These are phyloP conservation scores for Fusarium sp. DNA, from an alignment of 2,329 filamentous ascomycete species.

Conservation along the genomic window DNA sequence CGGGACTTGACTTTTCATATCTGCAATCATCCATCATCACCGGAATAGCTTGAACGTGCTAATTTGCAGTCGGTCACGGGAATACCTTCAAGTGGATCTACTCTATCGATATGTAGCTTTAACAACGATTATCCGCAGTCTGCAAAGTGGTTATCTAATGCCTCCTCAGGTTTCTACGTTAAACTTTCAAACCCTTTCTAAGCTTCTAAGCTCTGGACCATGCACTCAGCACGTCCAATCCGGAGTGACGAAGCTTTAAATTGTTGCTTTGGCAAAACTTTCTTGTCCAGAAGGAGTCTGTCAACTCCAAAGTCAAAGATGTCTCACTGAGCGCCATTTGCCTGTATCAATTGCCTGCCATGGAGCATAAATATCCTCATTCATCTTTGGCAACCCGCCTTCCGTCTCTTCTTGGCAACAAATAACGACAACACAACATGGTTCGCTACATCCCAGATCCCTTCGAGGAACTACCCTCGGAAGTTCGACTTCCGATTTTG, in stretches of 20 bases:
- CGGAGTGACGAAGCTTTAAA: fast-evolving
- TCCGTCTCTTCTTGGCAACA: fast-evolving
- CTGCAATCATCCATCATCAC: too few relatives aligned
- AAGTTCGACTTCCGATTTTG: conserved; percentile 10
- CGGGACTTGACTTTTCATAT: too few relatives aligned
- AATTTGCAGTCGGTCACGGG: too few relatives aligned
- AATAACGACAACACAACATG: neutral
- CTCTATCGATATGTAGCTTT: too few relatives aligned
- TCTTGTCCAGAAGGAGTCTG: neutral
- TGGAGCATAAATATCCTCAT: neutral
- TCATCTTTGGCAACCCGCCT: fast-evolving
- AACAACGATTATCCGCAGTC: too few relatives aligned
- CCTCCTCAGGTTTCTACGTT: too few relatives aligned
- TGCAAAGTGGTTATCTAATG: too few relatives aligned
- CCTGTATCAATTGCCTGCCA: fast-evolving
- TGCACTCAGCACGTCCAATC: neutral
- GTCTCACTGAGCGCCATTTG: neutral
- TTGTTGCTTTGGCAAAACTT: neutral
- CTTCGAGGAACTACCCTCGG: conserved; percentile 12
- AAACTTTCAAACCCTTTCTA: fast-evolving
- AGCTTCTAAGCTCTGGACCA: too few relatives aligned
- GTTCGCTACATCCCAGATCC: neutral
- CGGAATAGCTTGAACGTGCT: fast-evolving
- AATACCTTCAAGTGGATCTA: too few relatives aligned
- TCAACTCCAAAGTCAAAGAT: neutral